Evolutionary conservation across 139 green algal genomes (phyloP), one percentile per base, ranked within the genome.

Genomic region (Spirogloea muscicola): DNA sequence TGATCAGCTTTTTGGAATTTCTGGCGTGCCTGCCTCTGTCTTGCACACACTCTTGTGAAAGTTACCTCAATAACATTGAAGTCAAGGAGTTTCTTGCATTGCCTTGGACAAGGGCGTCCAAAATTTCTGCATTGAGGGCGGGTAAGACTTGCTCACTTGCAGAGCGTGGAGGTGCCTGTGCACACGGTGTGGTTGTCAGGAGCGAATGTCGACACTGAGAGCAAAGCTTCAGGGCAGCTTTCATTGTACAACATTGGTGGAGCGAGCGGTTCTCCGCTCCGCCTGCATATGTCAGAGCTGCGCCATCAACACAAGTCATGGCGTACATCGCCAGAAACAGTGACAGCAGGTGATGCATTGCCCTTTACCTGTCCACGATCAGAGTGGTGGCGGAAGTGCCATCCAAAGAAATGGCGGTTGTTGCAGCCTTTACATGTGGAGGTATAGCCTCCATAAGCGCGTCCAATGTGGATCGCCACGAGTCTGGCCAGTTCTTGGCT

Each of bases 361-460:
- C 3, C 9, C 6, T 36, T 46, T 21, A 46, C 67, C 58, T 68
- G 70, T 96, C 89, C 6, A 97, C 69, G 40, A 97, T 85, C 72
- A 97, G 33, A 0, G 89, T 82, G 16, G 92, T 97, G 49, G 87
- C 81, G 9, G 88, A 94, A 6, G 92, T 97, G 64, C 92, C 92
- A 58, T 96, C 92, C 29, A 97, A 84, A 2, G 87, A 88, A 0
- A 96, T 58, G 1, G 58, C 49, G 1, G 7, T 43, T 6, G 63
- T 27, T 33, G 27, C 7, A 5, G 34, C 21, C 10, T 36, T 40
- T 4, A 64, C 27, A 16, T n/a, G 39, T 36, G 49, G 25, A 38
- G 72, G 72, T n/a, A 79, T 27, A 4, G 72, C 72, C 3, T 2
- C 16, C 5, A 79, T 29, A 57, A 78, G 4, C 29, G 7, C 2